phyloP scores from a whole-genome alignment of 139 green algal species.

The Microglena sp. region DNA sequence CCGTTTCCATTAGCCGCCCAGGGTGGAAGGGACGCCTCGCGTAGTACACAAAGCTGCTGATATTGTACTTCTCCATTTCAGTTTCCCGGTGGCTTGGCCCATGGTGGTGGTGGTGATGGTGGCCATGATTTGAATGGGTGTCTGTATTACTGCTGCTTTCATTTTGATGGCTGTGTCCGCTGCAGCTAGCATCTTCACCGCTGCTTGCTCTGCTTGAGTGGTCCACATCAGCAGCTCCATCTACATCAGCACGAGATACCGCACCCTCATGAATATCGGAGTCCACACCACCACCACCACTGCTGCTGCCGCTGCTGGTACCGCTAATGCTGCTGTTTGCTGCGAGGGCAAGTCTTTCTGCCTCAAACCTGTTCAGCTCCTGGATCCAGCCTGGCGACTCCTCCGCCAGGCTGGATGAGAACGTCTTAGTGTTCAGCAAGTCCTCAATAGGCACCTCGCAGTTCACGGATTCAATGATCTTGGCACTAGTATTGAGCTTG shows the following conservation, averaged over 20 bases:
- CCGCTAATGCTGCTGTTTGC: neutral
- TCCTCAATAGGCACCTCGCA: constrained; percentile 4
- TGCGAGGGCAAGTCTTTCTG: neutral
- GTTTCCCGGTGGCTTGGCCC: constrained; percentile 4
- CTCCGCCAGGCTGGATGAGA: constrained; percentile 9
- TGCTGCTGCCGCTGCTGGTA: constrained; percentile 6
- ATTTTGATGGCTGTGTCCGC: neutral
- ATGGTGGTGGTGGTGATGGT: constrained; percentile 17
- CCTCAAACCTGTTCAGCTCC: constrained; percentile 31
- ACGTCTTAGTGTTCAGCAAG: constrained; percentile 23
- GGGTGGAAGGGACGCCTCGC: constrained; percentile 48
- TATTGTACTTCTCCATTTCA: constrained; percentile 38
- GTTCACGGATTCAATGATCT: constrained; percentile 16
- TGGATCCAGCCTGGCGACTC: constrained; percentile 23
- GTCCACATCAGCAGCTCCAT: no score
- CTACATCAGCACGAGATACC: no score
- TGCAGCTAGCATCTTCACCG: neutral
- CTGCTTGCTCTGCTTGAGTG: no score
- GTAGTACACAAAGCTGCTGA: constrained; percentile 49
- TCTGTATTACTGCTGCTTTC: neutral
- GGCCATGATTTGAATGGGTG: no score
- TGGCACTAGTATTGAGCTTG: constrained; percentile 41
- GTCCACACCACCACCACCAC: neutral
- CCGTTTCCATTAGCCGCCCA: constrained; percentile 26
- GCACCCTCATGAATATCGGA: no score